Conservation (phyloP, 23 red algal species). For the Cyanidiococcus yangmingshanensis region DNA sequence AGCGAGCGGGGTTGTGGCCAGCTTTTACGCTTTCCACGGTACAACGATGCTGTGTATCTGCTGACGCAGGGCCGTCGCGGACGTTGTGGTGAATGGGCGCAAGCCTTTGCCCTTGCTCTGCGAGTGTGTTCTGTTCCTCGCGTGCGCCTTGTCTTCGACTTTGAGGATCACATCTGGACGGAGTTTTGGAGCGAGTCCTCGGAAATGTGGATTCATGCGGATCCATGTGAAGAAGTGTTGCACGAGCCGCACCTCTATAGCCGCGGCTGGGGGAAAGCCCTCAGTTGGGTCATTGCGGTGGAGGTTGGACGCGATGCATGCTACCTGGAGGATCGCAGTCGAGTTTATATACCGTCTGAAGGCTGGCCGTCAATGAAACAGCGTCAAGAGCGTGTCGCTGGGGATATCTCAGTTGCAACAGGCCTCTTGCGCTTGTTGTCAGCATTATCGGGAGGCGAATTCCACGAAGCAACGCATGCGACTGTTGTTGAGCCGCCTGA, state of each 20-base stretch:
- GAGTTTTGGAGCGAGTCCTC: constrained; percentile 43
- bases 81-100: constrained; percentile 86
- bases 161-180: constrained; percentile 85
- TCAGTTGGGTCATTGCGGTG: constrained; percentile 54
- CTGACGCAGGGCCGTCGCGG: constrained; percentile 45
- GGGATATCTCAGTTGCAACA: not conserved
- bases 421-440: not conserved
- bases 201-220: constrained; percentile 68
- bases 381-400: not conserved
- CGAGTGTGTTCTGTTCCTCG: constrained; percentile 35
- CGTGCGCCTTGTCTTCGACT: constrained; percentile 59
- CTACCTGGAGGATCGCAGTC: constrained; percentile 3
- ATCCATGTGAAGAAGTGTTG: constrained; percentile 54
- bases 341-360: not conserved
- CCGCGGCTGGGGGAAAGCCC: constrained; percentile 66
- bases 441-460: not conserved
- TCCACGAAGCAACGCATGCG: not conserved
- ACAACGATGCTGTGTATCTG: constrained; percentile 42
- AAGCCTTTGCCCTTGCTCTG: constrained; percentile 50
- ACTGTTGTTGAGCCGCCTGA: not conserved
- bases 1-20: constrained; percentile 31
- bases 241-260: constrained; percentile 72
- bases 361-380: not conserved
- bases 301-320: constrained; percentile 14
- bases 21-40: constrained; percentile 52